Conservation (phyloP, 768 basidiomycete genomes). For the Hericium rajendrae region DNA sequence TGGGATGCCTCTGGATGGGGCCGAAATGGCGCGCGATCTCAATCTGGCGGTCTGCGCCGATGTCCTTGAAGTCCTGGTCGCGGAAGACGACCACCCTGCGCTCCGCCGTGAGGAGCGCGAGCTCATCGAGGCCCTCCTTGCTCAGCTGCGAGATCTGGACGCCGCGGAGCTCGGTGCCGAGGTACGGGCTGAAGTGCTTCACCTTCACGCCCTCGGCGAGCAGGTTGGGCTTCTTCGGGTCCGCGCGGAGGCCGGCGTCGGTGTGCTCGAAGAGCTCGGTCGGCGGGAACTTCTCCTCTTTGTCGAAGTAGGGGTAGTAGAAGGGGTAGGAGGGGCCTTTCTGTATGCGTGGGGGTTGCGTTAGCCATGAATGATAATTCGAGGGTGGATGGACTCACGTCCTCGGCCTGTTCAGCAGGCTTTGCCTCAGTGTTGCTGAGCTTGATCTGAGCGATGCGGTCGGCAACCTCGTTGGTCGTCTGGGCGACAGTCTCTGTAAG, state of each 20-base stretch:
- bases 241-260: slow-evolving; percentile 38
- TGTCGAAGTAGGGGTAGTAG: slow-evolving; percentile 1
- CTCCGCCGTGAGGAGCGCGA: slow-evolving; percentile 33
- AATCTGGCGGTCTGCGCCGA: slow-evolving; percentile 41
- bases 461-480: neutral
- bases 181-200: slow-evolving; percentile 36
- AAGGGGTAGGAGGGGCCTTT: slow-evolving; percentile 1
- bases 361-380: neutral
- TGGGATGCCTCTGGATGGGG: slow-evolving; percentile 22
- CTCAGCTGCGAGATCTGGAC: slow-evolving; percentile 44
- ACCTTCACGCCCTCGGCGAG: slow-evolving; percentile 30
- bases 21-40: slow-evolving; percentile 32
- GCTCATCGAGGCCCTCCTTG: slow-evolving; percentile 35
- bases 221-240: slow-evolving; percentile 42
- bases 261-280: slow-evolving; percentile 24
- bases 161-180: slow-evolving; percentile 42
- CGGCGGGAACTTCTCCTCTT: neutral
- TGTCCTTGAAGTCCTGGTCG: slow-evolving; percentile 53
- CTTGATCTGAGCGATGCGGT: neutral
- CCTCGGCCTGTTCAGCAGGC: neutral
- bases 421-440: neutral
- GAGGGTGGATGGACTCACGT: neutral
- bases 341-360: neutral
- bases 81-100: slow-evolving; percentile 47
- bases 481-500: neutral